phyloP scores from a whole-genome alignment of 192 early-diverging fungal genomes.

The Pilobolus umbonatus region DNA sequence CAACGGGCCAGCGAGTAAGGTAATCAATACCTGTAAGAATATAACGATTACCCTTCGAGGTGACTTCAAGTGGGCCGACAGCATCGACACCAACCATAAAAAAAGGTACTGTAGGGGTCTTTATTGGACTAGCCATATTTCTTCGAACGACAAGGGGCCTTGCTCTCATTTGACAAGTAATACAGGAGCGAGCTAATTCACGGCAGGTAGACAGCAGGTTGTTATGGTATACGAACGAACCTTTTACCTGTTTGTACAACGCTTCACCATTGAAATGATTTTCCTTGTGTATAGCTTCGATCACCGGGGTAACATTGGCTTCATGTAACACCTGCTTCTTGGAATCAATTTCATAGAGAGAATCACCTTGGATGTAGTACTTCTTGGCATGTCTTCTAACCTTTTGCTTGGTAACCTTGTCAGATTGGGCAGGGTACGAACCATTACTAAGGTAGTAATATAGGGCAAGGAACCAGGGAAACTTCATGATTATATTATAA shows the following conservation, averaged over 20 bases:
- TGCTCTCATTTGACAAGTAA: slow-evolving; percentile 9
- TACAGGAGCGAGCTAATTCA: neutral
- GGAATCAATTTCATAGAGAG: neutral
- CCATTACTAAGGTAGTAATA: neutral
- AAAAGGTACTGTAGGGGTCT: neutral
- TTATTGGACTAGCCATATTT: neutral
- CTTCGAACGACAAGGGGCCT: neutral
- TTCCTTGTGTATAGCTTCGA: slow-evolving; percentile 4
- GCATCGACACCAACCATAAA: slow-evolving; percentile 14
- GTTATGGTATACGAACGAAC: neutral
- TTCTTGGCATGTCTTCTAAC: neutral
- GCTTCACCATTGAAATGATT: slow-evolving; percentile 1
- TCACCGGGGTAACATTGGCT: neutral
- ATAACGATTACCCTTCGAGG: slow-evolving; percentile 16
- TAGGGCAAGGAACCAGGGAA: neutral
- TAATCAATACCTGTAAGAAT: slow-evolving; percentile 28
- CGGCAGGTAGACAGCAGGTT: neutral
- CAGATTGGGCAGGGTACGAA: neutral
- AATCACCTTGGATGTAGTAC: neutral
- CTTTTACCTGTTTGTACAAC: neutral
- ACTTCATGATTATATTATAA: neutral
- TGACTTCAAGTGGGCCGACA: slow-evolving; percentile 2
- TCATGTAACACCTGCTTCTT: neutral
- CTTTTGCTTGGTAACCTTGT: neutral
- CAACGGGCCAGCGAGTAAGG: slow-evolving; percentile 23